Evolutionary conservation across 495 filamentous ascomycete genomes (phyloP), one percentile per base, ranked within the genome.

Genomic region (Evernia prunastri): DNA sequence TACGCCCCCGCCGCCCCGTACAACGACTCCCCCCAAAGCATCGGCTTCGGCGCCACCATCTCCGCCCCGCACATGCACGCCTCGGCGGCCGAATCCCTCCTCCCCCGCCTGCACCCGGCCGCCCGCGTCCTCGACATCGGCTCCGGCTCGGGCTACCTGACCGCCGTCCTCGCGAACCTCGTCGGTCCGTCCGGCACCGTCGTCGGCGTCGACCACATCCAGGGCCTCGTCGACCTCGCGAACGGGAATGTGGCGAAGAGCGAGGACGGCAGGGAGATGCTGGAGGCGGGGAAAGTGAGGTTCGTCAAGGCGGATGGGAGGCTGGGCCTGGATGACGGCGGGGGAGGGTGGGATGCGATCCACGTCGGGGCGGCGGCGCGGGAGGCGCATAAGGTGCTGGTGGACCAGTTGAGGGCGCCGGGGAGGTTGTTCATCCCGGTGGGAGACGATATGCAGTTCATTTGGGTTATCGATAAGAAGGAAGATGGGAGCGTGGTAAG

Each of bases 61-160:
- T 92, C 88, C 36, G 94, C 94, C 27, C 94, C 94, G 23, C 94
- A 98, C 80, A 98, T 98, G 90, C 94, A 98, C 77, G 93, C 90
- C 71, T 80, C 86, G 40, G 88, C 88, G 40, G 81, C 83, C 59
- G 87, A 90, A 74, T 80, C 84, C 33, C 80, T 91, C 2, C 81
- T 90, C 20, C 83, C 82, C 54, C 86, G 74, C 74, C 81, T 87
- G 27, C 64, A 76, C 47, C 77, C 78, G 0, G 78, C 77, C 31
- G 73, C 81, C 4, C 75, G 78, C 15, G 87, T 96, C 15, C 83
- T 98, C 0, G 94, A 98, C 71, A 86, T 98, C 69, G 94, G 94
- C 5, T 89, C 86, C 60, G 94, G 94, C 1, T 90, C 86, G 15
- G 94, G 94, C 27, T 98, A 98, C 69, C 80, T 98, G 12, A 96